A percentile compares a stretch with the other conserved stretches of the same genome.
Evolutionary conservation across 148 eudicot genomes (phyloP).

Genomic region (Selenicereus undatus): DNA sequence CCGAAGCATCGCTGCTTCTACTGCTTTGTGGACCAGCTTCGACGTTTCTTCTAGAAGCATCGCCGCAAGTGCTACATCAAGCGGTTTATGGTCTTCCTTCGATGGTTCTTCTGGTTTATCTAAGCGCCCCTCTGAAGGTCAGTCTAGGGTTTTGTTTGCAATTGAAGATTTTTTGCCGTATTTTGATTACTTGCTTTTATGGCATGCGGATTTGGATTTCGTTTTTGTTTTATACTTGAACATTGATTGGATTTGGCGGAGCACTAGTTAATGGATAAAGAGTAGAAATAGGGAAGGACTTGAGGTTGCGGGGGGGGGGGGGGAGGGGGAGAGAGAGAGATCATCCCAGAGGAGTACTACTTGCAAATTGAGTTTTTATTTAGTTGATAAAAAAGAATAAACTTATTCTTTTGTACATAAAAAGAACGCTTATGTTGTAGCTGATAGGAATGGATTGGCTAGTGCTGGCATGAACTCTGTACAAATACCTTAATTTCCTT

Average conservation of each 20-base stretch:
- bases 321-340: background rate
- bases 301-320: background rate
- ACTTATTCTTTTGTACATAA: background rate
- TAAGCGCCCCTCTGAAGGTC: conserved; percentile 47
- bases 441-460: background rate
- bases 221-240: background rate
- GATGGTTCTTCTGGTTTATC: conserved; percentile 18
- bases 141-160: background rate
- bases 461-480: background rate
- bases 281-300: no score
- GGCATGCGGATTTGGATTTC: background rate
- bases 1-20: conserved; percentile 9
- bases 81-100: conserved; percentile 17
- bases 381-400: background rate
- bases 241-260: background rate
- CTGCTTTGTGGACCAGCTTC: conserved; percentile 17
- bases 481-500: background rate
- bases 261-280: no score
- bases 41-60: conserved; percentile 8
- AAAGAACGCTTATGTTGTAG: background rate
- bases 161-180: background rate
- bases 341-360: no score
- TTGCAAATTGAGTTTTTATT: background rate
- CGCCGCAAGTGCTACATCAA: conserved; percentile 19
- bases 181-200: background rate